Conservation (phyloP, 257 asterid genomes). For the Plantago major region DNA sequence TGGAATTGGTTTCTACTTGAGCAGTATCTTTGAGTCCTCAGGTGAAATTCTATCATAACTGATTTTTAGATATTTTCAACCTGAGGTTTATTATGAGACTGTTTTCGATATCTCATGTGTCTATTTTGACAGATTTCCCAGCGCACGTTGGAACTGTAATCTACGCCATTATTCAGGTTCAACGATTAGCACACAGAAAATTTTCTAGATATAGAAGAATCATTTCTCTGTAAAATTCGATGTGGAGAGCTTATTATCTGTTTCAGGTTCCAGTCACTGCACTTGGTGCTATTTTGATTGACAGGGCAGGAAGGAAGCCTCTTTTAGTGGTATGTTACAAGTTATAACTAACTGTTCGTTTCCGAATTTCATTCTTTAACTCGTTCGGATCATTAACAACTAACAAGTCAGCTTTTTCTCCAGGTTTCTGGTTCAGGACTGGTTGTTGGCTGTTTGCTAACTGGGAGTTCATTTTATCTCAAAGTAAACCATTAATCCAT, state of each 20-base stretch:
- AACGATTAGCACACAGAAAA: conserved; percentile 4
- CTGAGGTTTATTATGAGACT: neutral
- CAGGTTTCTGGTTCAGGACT: conserved; percentile 82
- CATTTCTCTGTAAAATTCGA: too few relatives aligned
- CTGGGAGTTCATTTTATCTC: conserved; percentile 66
- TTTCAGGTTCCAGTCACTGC: conserved; percentile 69
- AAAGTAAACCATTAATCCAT: conserved; percentile 53
- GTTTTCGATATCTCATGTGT: conserved; percentile 1
- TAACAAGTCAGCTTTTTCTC: conserved; percentile 1
- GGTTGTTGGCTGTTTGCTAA: conserved; percentile 68
- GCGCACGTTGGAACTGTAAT: conserved; percentile 69
- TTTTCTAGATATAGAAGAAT: conserved; percentile 5
- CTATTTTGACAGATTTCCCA: conserved; percentile 57
- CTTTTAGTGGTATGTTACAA: conserved; percentile 66
- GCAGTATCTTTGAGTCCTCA: conserved; percentile 72
- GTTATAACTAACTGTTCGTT: neutral
- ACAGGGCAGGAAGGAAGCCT: conserved; percentile 83
- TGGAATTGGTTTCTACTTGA: conserved; percentile 81
- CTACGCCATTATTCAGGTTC: conserved; percentile 81
- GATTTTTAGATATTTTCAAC: too few relatives aligned
- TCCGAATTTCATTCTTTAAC: neutral
- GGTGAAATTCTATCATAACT: conserved; percentile 42
- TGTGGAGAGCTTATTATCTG: too few relatives aligned
- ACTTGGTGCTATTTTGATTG: conserved; percentile 65
- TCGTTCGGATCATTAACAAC: neutral